A percentile compares a stretch with the other conserved stretches of the same genome.
Conservation (phyloP, 345 rosid genomes). For the Rhodamnia rubescens region DNA sequence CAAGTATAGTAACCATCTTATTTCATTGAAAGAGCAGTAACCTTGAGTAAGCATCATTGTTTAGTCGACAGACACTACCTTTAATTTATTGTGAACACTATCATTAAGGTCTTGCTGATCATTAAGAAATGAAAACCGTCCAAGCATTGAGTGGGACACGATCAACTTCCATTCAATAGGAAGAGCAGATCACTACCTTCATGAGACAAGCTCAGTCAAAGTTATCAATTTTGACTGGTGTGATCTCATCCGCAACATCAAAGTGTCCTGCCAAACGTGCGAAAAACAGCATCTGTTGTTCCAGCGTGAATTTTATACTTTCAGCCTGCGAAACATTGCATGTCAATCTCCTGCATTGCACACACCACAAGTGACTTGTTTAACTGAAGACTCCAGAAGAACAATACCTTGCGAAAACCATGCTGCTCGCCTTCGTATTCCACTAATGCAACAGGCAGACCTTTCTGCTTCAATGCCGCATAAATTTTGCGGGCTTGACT, state of each 20-base stretch:
- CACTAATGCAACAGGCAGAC: constrained; percentile 88
- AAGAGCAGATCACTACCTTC: not conserved
- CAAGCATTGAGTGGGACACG: too few relatives aligned
- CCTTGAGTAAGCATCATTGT: too few relatives aligned
- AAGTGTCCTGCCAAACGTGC: constrained; percentile 66
- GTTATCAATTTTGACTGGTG: constrained; percentile 65
- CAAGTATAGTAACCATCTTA: too few relatives aligned
- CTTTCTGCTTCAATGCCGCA: constrained; percentile 66
- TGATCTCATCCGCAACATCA: constrained; percentile 61
- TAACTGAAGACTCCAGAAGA: not conserved
- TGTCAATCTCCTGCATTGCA: not conserved
- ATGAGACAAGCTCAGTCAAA: constrained; percentile 26
- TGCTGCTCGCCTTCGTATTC: constrained; percentile 96
- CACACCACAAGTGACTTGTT: not conserved
- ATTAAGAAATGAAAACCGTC: too few relatives aligned
- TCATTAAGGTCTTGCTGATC: too few relatives aligned
- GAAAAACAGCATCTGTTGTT: constrained; percentile 87
- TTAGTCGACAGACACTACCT: too few relatives aligned
- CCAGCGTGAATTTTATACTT: constrained; percentile 80
- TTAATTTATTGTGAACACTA: too few relatives aligned
- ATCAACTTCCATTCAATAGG: too few relatives aligned
- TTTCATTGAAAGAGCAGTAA: too few relatives aligned
- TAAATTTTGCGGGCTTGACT: constrained; percentile 84
- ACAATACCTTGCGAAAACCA: constrained; percentile 82
- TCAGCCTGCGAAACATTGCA: constrained; percentile 45